These are phyloP conservation scores for Astrocystis sublimbata DNA, from an alignment of 495 filamentous ascomycete species.

Conservation along the genomic window DNA sequence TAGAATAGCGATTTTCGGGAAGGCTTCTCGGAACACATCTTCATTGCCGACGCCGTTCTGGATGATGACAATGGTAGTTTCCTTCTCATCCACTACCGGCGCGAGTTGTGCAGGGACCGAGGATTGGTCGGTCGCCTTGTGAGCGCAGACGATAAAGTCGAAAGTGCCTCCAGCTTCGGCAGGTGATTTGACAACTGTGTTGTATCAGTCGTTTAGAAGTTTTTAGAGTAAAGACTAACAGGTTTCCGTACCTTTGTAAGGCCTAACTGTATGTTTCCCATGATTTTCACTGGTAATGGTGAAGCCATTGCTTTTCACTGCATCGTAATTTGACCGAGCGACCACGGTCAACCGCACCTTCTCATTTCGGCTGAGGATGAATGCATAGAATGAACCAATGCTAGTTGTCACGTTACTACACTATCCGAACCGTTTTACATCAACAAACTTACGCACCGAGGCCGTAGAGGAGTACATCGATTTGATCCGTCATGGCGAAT, in stretches of 20 bases:
- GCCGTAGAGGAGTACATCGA: constrained; percentile 5
- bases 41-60: constrained; percentile 45
- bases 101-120: constrained; percentile 37
- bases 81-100: constrained; percentile 38
- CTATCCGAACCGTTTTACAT: not conserved
- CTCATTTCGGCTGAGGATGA: constrained; percentile 44
- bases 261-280: constrained; percentile 45
- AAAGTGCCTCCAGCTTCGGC: constrained; percentile 40
- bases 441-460: constrained; percentile 14
- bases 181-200: constrained; percentile 43
- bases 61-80: constrained; percentile 36
- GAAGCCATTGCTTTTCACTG: constrained; percentile 48
- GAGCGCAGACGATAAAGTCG: constrained; percentile 52
- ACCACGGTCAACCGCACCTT: constrained; percentile 51
- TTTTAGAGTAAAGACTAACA: not conserved
- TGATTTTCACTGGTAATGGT: constrained; percentile 49
- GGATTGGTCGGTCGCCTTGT: constrained; percentile 53
- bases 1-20: constrained; percentile 32
- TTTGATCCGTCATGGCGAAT: not conserved
- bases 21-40: constrained; percentile 34
- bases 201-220: not conserved
- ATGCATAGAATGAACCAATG: constrained; percentile 24
- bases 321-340: constrained; percentile 56
- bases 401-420: not conserved
- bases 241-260: constrained; percentile 35